Percentiles rank a stretch among this genome's conserved stretches.
Evolutionary conservation across 768 basidiomycete species (phyloP).

Genomic region (Pulveroboletus sp.): DNA sequence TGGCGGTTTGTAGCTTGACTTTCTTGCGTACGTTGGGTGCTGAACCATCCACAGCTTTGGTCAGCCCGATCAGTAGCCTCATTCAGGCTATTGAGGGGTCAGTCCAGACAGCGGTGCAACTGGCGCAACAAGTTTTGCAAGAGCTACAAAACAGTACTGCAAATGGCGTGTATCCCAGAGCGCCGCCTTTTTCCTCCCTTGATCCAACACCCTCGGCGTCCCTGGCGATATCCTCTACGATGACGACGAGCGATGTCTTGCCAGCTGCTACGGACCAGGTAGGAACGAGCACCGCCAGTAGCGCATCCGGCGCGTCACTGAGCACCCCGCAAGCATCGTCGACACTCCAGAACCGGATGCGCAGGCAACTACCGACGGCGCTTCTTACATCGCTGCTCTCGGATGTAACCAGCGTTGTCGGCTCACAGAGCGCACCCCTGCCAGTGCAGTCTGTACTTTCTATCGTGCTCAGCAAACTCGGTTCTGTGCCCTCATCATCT

Average conservation of each 20-base stretch:
- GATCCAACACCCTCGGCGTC: not conserved
- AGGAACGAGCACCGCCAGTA: not conserved
- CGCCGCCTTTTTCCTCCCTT: not conserved
- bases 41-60: constrained; percentile 2
- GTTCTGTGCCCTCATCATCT: not conserved
- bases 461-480: not conserved
- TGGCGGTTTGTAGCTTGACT: not conserved
- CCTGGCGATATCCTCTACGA: not conserved
- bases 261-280: not conserved
- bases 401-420: not conserved
- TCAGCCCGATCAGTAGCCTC: fast-evolving
- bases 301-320: not conserved
- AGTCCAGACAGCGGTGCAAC: not conserved
- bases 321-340: constrained; percentile 1
- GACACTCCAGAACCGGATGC: not conserved
- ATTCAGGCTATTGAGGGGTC: not conserved
- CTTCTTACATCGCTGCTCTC: not conserved
- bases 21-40: not conserved
- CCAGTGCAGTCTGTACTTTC: not conserved
- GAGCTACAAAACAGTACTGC: not conserved
- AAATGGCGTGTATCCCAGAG: not conserved
- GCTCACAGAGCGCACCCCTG: not conserved
- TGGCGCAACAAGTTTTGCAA: not conserved
- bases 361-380: constrained; percentile 8
- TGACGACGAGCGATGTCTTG: not conserved